A percentile compares a stretch with the other conserved stretches of the same genome.
Conservation (phyloP, 768 basidiomycete genomes). For the Kwoniella newhampshirensis region DNA sequence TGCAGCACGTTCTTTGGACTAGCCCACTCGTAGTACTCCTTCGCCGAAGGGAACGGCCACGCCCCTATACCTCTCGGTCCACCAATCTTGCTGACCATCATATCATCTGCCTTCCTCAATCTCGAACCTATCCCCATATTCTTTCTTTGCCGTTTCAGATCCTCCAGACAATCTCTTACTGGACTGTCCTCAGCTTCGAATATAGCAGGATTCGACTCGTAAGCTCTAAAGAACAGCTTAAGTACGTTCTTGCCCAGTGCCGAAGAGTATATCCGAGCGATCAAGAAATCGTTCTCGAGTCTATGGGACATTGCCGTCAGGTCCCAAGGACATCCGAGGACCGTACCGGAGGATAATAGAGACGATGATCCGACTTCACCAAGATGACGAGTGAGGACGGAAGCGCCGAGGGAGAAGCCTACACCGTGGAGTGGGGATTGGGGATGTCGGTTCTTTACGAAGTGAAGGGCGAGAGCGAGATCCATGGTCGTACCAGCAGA, state of each 20-base stretch:
- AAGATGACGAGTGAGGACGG: conserved; percentile 83
- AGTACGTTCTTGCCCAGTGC: conserved; percentile 48
- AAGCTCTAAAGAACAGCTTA: conserved; percentile 36
- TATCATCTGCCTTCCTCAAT: conserved; percentile 45
- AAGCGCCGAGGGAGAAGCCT: conserved; percentile 92
- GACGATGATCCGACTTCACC: conserved; percentile 68
- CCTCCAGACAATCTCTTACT: conserved; percentile 12
- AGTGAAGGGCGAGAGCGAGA: conserved; percentile 73
- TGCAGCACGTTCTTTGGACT: conserved; percentile 39
- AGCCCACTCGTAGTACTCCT: conserved; percentile 53
- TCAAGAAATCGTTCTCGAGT: conserved; percentile 45
- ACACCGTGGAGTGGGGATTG: conserved; percentile 77
- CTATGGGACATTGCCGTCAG: conserved; percentile 47
- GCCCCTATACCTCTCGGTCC: conserved; percentile 41
- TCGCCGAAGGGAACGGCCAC: conserved; percentile 50
- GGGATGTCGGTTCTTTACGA: conserved; percentile 71
- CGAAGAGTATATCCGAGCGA: conserved; percentile 41
- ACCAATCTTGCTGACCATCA: conserved; percentile 42
- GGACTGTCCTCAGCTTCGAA: conserved; percentile 22
- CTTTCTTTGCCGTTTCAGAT: conserved; percentile 22
- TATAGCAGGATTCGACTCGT: conserved; percentile 30
- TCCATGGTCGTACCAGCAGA: conserved; percentile 80
- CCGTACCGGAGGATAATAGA: conserved; percentile 42
- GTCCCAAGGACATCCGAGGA: conserved; percentile 50
- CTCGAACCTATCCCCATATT: conserved; percentile 20